phyloP scores from a whole-genome alignment of 495 filamentous ascomycete genomes.

The Talaromyces stipitatus region DNA sequence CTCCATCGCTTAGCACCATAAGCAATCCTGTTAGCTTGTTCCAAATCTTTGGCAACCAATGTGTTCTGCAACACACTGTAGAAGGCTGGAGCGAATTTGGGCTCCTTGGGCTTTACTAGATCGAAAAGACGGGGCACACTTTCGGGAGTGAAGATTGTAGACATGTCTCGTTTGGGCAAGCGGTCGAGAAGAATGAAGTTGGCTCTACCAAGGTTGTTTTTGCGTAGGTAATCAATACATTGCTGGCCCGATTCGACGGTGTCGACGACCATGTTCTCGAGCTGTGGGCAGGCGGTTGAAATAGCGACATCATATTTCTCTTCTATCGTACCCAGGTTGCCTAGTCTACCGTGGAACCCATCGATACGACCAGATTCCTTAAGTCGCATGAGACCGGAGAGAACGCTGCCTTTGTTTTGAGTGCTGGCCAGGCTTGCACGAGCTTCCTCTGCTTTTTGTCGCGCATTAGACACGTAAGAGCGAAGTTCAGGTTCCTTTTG shows the following conservation, averaged over 20 bases:
- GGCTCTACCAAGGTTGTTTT: slow-evolving; percentile 94
- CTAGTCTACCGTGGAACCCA: slow-evolving; percentile 91
- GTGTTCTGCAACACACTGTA: slow-evolving; percentile 91
- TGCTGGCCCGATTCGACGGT: slow-evolving; percentile 92
- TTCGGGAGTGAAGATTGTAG: slow-evolving; percentile 78
- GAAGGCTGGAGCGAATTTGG: slow-evolving; percentile 84
- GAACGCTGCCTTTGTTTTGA: slow-evolving; percentile 87
- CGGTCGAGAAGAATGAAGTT: slow-evolving; percentile 95
- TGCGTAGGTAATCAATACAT: slow-evolving; percentile 93
- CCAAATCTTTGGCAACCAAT: slow-evolving; percentile 83
- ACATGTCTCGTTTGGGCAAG: slow-evolving; percentile 66
- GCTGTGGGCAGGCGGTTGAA: slow-evolving; percentile 83
- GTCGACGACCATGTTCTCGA: slow-evolving; percentile 95
- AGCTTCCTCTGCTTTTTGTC: slow-evolving; percentile 94
- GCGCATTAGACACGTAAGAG: slow-evolving; percentile 71
- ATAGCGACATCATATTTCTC: slow-evolving; percentile 93
- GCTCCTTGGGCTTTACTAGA: slow-evolving; percentile 79
- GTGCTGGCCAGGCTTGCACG: slow-evolving; percentile 78
- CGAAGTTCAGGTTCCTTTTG: slow-evolving; percentile 74
- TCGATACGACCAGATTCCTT: slow-evolving; percentile 94
- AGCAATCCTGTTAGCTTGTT: slow-evolving; percentile 91
- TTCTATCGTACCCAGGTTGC: slow-evolving; percentile 93
- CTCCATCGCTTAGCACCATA: slow-evolving; percentile 90
- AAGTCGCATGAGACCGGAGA: slow-evolving; percentile 85
- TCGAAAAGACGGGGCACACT: slow-evolving; percentile 89